Base-by-base conservation (phyloP, 768 basidiomycete genomes). In the Phylloporus rhodoxanthus region DNA sequence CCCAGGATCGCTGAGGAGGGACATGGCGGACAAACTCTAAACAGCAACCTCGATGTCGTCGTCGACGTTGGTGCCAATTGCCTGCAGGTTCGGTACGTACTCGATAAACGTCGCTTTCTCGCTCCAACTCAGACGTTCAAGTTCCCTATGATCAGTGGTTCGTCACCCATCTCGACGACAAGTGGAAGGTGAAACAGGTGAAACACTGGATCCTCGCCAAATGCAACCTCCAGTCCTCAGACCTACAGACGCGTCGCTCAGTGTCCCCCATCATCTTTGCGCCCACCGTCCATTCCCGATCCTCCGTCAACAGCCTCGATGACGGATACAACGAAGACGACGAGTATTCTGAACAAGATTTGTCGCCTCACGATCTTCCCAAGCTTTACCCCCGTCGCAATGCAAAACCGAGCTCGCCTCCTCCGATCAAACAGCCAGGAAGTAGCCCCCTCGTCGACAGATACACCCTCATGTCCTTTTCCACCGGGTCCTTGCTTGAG, bases 141-240 rank as follows among this genome's bases (percentile, higher is more conserved):
- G 85, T 88, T 20, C 78, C 82, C 0, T 77, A 81, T 56, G 87
- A 89, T 64, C 85, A 86, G 67, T 89, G 86, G 85, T 69, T 87
- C 40, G 69, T 81, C n/a, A 85, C 85, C 11, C 82, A 84, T 59
- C 61, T 85, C 60, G 77, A 82, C 51, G 71, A 78, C 3, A 56
- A 68, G 26, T 84, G 79, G 77, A 80, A 80, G 57, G 72, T 87
- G 34, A 73, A 73, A 14, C 75, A 84, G 26, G 70, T 84, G 28
- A 89, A 88, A 56, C 72, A 75, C 28, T 80, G 77, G 72, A 66
- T 87, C 21, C 74, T 87, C 37, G 66, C 77, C 1, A 84, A 78
- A 56, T 81, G 79, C 56, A 68, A 78, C 29, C 59, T 73, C 53
- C 44, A 70, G 70, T 48, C 70, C 47, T 46, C 56, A n/a, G 50